Evolutionary conservation across 805 yeast species (phyloP).

Genomic region (Wickerhamiella allomyrinae): DNA sequence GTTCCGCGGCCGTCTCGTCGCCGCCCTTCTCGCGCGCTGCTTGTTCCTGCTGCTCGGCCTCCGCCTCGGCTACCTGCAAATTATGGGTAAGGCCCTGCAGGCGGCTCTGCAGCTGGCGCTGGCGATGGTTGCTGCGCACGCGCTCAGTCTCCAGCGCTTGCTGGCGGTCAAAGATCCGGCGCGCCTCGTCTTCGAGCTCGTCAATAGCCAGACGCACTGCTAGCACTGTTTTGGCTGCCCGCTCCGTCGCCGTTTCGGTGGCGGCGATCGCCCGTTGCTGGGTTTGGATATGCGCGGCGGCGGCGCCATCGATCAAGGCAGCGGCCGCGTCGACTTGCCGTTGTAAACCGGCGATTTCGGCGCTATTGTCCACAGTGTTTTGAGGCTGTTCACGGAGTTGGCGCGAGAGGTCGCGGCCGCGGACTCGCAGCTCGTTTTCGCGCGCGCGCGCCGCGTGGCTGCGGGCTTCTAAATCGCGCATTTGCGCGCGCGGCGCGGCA

Average conservation of each 20-base stretch:
- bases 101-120: not conserved
- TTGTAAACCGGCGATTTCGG: not conserved
- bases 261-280: not conserved
- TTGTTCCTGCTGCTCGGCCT: not conserved
- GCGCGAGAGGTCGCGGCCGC: not conserved
- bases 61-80: not conserved
- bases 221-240: not conserved
- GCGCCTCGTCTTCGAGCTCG: not conserved
- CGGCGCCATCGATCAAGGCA: no score
- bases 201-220: not conserved
- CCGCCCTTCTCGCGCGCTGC: not conserved
- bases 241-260: not conserved
- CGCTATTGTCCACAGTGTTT: not conserved
- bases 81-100: not conserved
- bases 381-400: not conserved
- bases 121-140: not conserved
- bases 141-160: not conserved
- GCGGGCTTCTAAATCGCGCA: not conserved
- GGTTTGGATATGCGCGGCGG: not conserved
- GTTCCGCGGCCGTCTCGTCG: not conserved
- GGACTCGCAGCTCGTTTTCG: not conserved
- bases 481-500: no score
- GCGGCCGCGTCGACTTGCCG: not conserved
- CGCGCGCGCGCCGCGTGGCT: not conserved
- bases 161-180: not conserved